Evolutionary conservation across 768 basidiomycete genomes (phyloP), one percentile per base, ranked within the genome.

Genomic region (Suillus alpinus): DNA sequence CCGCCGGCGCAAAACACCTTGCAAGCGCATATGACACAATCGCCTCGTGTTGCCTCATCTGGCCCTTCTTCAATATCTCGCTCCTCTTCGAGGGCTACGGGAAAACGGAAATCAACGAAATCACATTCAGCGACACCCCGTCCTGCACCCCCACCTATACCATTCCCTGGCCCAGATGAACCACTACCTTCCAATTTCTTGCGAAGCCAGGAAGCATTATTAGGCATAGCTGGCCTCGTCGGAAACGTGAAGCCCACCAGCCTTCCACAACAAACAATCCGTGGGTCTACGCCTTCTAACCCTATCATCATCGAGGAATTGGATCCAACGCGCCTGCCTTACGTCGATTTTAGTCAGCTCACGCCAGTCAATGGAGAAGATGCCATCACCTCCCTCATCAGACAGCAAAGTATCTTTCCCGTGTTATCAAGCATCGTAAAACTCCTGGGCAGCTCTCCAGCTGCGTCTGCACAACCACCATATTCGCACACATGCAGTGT

Each of bases 291-390:
- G 0, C 71, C 85, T 14, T 68, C 78, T 14, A 85, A 91, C 68
- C 89, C 91, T 0, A 92, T 92, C 44, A 78, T 91, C 3, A 75
- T 92, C 31, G 86, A 90, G 23, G 89, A 90, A 50, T 82, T 69
- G 23, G 73, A 80, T 53, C 65, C 67, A 41, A 73, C 55, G 36
- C 71, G 20, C 65, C 67, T 65, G 36, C 66, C 62, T 58, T 69
- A 65, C 52, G 66, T 83, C 62, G 75, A 85, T 62, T 71, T 80
- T 5, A 70, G 74, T 16, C 65, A 69, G 29, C 69, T 89, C 7
- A 81, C 83, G 13, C 68, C 77, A 2, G 83, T 86, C 1, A 77
- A 81, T 14, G 81, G 78, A 37, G 80, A 84, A 44, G 87, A 91
- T 53, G 81, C 91, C 29, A 76, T 90, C 13, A 75, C 75, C 1